A percentile compares a stretch with the other conserved stretches of the same genome.
These are phyloP conservation scores for Fusarium lateritium DNA, from an alignment of 2,329 filamentous ascomycete genomes.

Conservation along the genomic window DNA sequence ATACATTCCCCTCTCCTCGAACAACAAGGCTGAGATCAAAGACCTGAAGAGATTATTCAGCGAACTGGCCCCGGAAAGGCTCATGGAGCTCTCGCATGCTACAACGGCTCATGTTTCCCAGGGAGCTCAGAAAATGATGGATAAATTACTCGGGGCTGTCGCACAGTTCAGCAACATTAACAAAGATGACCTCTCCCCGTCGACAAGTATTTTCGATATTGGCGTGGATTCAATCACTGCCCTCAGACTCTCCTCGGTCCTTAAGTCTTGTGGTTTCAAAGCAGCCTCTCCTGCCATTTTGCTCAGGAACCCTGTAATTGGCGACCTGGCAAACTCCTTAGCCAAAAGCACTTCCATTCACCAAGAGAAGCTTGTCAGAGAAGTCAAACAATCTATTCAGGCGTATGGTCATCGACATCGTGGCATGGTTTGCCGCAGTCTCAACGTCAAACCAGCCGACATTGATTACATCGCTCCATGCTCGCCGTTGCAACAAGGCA, in stretches of 20 bases:
- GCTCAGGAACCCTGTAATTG: conserved; percentile 72
- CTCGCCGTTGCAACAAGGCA: conserved; percentile 88
- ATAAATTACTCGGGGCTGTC: conserved; percentile 68
- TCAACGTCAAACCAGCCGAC: conserved; percentile 65
- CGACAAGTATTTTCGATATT: conserved; percentile 84
- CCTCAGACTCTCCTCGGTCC: conserved; percentile 74
- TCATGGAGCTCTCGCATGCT: conserved; percentile 69
- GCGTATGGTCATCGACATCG: conserved; percentile 76
- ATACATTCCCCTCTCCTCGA: conserved; percentile 83
- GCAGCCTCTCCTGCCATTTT: conserved; percentile 75
- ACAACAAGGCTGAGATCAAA: conserved; percentile 90
- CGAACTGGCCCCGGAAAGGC: conserved; percentile 69
- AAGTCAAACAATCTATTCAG: conserved; percentile 72
- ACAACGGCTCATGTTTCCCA: conserved; percentile 44
- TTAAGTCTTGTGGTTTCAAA: conserved; percentile 75
- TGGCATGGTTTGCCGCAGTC: conserved; percentile 63
- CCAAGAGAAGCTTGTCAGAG: conserved; percentile 53
- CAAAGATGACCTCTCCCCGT: conserved; percentile 61
- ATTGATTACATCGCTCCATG: conserved; percentile 86
- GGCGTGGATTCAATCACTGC: conserved; percentile 91
- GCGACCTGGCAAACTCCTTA: conserved; percentile 61
- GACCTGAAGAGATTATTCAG: conserved; percentile 77
- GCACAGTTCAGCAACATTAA: conserved; percentile 65
- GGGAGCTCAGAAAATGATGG: conserved; percentile 57
- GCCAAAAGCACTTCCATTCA: conserved; percentile 26